Evolutionary conservation across 2,329 filamentous ascomycete genomes (phyloP), one percentile per base, ranked within the genome.

Genomic region (Aspergillus flavus): DNA sequence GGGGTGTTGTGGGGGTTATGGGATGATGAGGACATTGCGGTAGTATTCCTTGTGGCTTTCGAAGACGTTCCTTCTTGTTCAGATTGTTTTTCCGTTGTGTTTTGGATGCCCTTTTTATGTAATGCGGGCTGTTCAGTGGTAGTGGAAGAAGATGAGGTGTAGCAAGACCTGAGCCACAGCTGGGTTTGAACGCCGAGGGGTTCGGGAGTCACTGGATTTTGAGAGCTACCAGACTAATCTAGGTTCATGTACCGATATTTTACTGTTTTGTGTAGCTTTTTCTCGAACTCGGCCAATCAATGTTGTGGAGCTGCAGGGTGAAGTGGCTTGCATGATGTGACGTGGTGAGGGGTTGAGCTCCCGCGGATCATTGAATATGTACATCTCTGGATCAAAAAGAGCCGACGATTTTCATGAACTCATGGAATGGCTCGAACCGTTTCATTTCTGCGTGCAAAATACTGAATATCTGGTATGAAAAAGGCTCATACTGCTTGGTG

Each of bases 1-100:
- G 75, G 75, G 46, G 28, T 52, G 19, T 54, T 19, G 52, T 54
- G 10, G 28, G 52, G 52, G 52, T 54, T 54, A 21, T 54, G 52
- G 7, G 26, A 7, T 16, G 46, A 16, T 16, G 34, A 36, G 14
- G 34, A 16, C 46, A 50, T 50, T 48, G 5, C 28, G 45, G 4
- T 5, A 26, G 14, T 28, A 16, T 4, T 14, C 16, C 21, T n/a
- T 1, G 21, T 43, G 2, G n/a, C 4, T 21, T 9, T 21, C n/a
- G 23, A 10, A 23, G 10, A 1, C 43, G 9, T 46, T 14, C n/a
- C 3, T 41, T 19, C 16, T n/a, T 19, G 6, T 41, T n/a, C 7
- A 1, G 16, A 10, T 36, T 6, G 6, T 2, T 36, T 36, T 14
- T 36, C 1, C 2, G 34, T 6, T 6, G 12, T 2, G 16, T 36